Base-by-base conservation (phyloP, 2,329 filamentous ascomycete species). In the Stemphylium lycopersici region DNA sequence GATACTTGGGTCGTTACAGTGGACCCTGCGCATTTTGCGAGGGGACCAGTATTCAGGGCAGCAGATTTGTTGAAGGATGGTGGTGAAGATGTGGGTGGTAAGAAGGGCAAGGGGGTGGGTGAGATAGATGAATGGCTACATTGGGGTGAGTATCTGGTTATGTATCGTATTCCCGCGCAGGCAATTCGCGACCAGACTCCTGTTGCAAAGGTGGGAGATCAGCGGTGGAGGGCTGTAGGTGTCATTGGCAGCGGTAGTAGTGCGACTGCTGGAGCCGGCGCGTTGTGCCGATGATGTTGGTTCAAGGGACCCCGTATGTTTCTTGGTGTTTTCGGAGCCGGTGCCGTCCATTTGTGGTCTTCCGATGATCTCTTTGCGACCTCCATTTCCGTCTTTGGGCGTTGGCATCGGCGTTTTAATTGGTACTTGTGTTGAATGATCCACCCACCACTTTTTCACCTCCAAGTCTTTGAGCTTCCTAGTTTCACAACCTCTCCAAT, bases 101-200 rank as follows among this genome's bases (percentile, higher is more conserved):
- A 52, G 11, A 52, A 46, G 11, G 24, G 37, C 18, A 45, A 58
- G 31, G 24, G 34, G n/a, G 52, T 7, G 4, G 42, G 45, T 8
- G 51, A 34, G 16, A 32, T 20, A 16, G 51, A 39, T 5, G 51
- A 48, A 24, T 70, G 64, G 61, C 36, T 73, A 48, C 72, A 74
- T 61, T 58, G 65, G 51, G 69, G 71, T 0, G 72, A 74, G 59
- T 74, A 74, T 55, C 40, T 74, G 24, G 58, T 73, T 33, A 66
- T 71, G 70, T 73, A 74, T 63, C 59, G 66, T 5, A 69, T 74
- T 36, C 69, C 70, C 4, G 52, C 64, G 10, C 65, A 73, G 60
- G 72, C 72, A 8, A 65, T 73, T 39, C 52, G 68, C 11, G 65
- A 66, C 37, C 57, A 73, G 63, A 72, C 62, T 40, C 58, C 59